Evolutionary conservation across 345 rosid species (phyloP), one percentile per base, ranked within the genome.

Genomic region (Cardamine occulta): DNA sequence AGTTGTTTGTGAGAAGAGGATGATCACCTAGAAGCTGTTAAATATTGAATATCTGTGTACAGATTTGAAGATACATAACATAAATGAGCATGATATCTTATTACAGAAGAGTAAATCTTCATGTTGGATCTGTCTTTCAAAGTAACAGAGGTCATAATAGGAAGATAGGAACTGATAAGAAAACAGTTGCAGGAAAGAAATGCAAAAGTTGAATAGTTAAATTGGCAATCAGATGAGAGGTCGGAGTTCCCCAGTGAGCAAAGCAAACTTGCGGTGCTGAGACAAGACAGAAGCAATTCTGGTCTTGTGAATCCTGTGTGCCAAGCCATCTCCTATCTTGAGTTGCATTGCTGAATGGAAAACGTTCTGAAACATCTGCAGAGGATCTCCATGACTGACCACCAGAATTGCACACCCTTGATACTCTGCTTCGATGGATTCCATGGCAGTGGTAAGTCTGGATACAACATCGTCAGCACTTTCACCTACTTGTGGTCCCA

Each of bases 361-460:
- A 63, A 86, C 54, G 68, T 91, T 87, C 84, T 89, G 98, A 75
- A 91, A 74, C 82, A 94, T 91, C 88, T 94, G 96, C 78, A 94
- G 79, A 47, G 97, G 96, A 88, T 91, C 96, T 14, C 97, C 98
- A 60, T 94, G 98, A 84, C 95, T 85, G 52, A 90, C 95, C 37
- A 91, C 80, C 83, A 94, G 75, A 63, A 91, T 70, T 4, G 83
- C 84, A 57, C 93, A 88, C 98, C 95, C 87, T 67, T 88, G 84
- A 82, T 76, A 90, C 51, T 88, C 88, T n/a, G 88, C 85, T 79
- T 94, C 96, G 19, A 84, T 83, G 18, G 73, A 69, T 13, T 62
- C 67, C 73, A 94, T 62, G 47, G 91, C 90, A 68, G 53, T 75
- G 47, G 87, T 79, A 56, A 94, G 93, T 78, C 98, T 84, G 63